Base-by-base conservation (phyloP, 2,329 filamentous ascomycete genomes). In the Ophiostoma sp. region DNA sequence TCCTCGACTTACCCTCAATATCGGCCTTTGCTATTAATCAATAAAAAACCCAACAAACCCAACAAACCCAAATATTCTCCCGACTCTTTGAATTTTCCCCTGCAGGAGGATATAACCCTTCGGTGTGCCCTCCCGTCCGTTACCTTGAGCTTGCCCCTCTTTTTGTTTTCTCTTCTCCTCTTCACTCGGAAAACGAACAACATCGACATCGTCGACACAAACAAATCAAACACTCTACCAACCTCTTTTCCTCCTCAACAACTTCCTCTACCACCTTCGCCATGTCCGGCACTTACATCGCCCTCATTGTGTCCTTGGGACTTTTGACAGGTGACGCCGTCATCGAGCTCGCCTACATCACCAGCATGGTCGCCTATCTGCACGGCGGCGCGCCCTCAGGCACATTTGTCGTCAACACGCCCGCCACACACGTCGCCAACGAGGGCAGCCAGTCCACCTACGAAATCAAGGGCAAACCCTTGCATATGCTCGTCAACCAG, bases 291-390 rank as follows among this genome's bases (percentile, higher is more conserved):
- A 71, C 74, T 3, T 73, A 74, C 1, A 19, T 76, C 15, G n/a
- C 63, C 42, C 71, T 76, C 68, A 72, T 75, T 7, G 69, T 78
- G 57, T 75, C 77, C 33, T 74, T 83, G 17, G 77, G 77, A 42
- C 74, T 84, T 9, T 78, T 84, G 25, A 77, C 80, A 73, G 75
- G 82, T 55, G 81, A 82, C 72, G 80, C 81, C 15, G 77, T 80
- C 70, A 80, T 85, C 75, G 82, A 83, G 75, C 74, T 85, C 28
- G 78, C 79, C 52, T 79, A 84, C 45, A 78, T 84, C 69, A 81
- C 80, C 66, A 79, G 78, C 75, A 84, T 80, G 75, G 81, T 84
- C 45, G 77, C 78, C 19, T 85, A 80, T 78, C 76, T 85, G 3
- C 80, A 82, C 73, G 73, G 74, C 31, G 71, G 72, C 64, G 39